These are phyloP conservation scores for Suillus luteus DNA, from an alignment of 768 basidiomycete species.

Conservation along the genomic window DNA sequence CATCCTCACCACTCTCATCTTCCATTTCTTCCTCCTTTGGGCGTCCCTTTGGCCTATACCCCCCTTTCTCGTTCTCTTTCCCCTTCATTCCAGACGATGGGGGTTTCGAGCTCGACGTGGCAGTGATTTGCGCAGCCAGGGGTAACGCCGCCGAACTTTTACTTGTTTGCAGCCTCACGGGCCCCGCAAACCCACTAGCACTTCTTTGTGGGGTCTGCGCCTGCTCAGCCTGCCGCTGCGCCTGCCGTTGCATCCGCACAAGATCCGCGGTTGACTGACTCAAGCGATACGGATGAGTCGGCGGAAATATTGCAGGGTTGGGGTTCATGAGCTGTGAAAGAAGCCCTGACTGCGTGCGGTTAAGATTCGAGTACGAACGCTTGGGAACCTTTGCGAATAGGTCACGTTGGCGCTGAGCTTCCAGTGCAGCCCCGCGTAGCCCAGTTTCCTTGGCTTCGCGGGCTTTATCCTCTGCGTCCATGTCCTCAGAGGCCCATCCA, in stretches of 20 bases:
- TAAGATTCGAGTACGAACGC: conserved; percentile 62
- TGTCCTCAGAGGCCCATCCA: conserved; percentile 65
- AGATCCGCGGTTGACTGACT: conserved; percentile 54
- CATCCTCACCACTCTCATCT: conserved; percentile 55
- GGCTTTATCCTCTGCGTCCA: conserved; percentile 38
- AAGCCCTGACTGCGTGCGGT: conserved; percentile 55
- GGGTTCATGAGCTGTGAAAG: conserved; percentile 75
- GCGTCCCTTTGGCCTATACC: conserved; percentile 65
- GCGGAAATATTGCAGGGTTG: conserved; percentile 59
- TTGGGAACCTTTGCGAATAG: conserved; percentile 71
- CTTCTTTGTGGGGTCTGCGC: conserved; percentile 30
- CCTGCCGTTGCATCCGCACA: conserved; percentile 20
- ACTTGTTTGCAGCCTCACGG: conserved; percentile 43
- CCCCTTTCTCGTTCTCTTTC: conserved; percentile 35
- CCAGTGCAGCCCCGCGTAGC: conserved; percentile 56
- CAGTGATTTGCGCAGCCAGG: conserved; percentile 51
- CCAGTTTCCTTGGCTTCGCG: conserved; percentile 34
- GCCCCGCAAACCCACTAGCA: conserved; percentile 31
- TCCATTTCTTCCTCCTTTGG: conserved; percentile 70
- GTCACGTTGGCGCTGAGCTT: conserved; percentile 65
- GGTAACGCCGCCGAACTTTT: conserved; percentile 65
- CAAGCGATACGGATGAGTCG: conserved; percentile 57
- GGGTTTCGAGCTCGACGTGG: conserved; percentile 33
- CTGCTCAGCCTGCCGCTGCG: conserved; percentile 23
- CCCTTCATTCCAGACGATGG: conserved; percentile 26